phyloP scores from a whole-genome alignment of 2,329 filamentous ascomycete species.

The Thelonectria rubi region DNA sequence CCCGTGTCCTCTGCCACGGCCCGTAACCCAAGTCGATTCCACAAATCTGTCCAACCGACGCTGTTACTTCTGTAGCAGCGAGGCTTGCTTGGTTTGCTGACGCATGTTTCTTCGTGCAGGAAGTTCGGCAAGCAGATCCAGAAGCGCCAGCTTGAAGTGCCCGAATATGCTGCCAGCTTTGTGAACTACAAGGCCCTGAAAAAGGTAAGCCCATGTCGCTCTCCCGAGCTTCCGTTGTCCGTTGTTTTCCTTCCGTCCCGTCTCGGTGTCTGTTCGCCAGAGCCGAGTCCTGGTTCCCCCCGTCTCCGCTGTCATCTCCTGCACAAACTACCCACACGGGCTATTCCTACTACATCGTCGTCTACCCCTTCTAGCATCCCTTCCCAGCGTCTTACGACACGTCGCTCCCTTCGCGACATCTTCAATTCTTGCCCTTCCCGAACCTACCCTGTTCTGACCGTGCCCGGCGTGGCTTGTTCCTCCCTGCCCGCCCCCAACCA shows the following conservation, averaged over 20 bases:
- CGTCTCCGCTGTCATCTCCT: slow-evolving; percentile 39
- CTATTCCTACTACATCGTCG: slow-evolving; percentile 13
- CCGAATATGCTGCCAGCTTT: slow-evolving; percentile 98
- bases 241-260: slow-evolving; percentile 15
- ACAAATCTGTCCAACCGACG: slow-evolving; percentile 14
- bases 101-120: slow-evolving; percentile 61
- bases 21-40: slow-evolving; percentile 8
- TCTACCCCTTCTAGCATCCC: slow-evolving; percentile 16
- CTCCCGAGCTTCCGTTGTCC: slow-evolving; percentile 27
- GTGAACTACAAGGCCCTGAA: slow-evolving; percentile 99
- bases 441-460: neutral
- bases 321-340: slow-evolving; percentile 17
- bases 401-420: slow-evolving; percentile 2
- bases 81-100: slow-evolving; percentile 24
- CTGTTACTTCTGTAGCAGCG: slow-evolving; percentile 11
- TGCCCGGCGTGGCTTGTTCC: neutral
- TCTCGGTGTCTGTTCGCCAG: slow-evolving; percentile 30
- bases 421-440: slow-evolving; percentile 1
- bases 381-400: slow-evolving; percentile 3
- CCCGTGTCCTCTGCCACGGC: slow-evolving; percentile 7
- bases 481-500: slow-evolving; percentile 16
- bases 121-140: slow-evolving; percentile 99
- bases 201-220: slow-evolving; percentile 71
- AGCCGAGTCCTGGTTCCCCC: slow-evolving; percentile 30
- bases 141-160: slow-evolving; percentile 97